Evolutionary conservation across 164 flowering plant species (phyloP).

Genomic region (Aristolochia fimbriata): DNA sequence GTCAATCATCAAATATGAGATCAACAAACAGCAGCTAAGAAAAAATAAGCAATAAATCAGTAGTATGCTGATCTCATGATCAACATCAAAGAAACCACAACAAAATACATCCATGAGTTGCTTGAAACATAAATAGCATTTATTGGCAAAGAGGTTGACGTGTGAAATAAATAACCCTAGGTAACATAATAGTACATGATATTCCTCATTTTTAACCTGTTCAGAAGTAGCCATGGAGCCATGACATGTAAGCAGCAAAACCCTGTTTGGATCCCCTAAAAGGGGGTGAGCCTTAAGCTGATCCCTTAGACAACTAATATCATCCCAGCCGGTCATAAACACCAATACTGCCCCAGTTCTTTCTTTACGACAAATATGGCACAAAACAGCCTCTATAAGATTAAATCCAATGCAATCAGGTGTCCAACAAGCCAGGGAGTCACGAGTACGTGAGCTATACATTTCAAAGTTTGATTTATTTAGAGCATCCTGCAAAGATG

Average conservation of each 20-base stretch:
- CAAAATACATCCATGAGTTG: too few relatives aligned
- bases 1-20: slow-evolving; percentile 3
- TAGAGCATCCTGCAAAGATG: slow-evolving; percentile 64
- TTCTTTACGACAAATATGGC: slow-evolving; percentile 96
- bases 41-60: not conserved
- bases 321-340: slow-evolving; percentile 99
- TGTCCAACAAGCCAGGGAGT: slow-evolving; percentile 82
- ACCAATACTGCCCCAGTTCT: slow-evolving; percentile 91
- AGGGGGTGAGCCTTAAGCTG: slow-evolving; percentile 95
- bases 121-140: too few relatives aligned
- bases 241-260: slow-evolving; percentile 86
- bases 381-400: slow-evolving; percentile 92
- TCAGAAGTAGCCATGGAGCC: slow-evolving; percentile 99
- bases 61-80: too few relatives aligned
- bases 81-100: too few relatives aligned
- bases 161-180: not conserved
- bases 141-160: too few relatives aligned
- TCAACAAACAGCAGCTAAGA: not conserved
- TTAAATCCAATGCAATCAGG: slow-evolving; percentile 96
- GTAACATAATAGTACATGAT: not conserved
- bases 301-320: slow-evolving; percentile 88
- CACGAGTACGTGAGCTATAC: slow-evolving; percentile 77
- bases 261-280: slow-evolving; percentile 95
- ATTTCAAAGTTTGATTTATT: slow-evolving; percentile 70
- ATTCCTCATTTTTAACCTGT: slow-evolving; percentile 40